Base-by-base conservation (phyloP, 1,284 basidiomycete genomes). In the Naganishia liquefaciens region DNA sequence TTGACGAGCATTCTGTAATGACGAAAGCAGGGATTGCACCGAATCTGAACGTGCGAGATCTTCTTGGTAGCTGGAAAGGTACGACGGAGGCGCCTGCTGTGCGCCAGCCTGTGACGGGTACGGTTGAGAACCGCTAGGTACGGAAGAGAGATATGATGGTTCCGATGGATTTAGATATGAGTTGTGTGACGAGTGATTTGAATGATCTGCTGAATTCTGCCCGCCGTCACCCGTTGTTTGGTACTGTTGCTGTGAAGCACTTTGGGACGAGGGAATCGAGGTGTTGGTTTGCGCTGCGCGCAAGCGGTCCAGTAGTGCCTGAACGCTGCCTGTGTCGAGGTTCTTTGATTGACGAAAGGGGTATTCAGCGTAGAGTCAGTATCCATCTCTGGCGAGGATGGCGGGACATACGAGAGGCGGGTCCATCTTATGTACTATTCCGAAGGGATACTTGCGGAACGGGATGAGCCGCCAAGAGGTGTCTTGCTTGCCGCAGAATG, bases 271-370 rank as follows among this genome's bases (percentile, higher is more conserved):
- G 10, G 21, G 30, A 13, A 17, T n/a, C 19, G 33, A 5, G 21
- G 43, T 9, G 2, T 30, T 42, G 25, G 23, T 27, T 60, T 60
- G 57, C 4, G 57, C 57, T 25, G 46, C 44, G 19, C 57, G 57
- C n/a, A 60, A 27, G 19, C 57, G 46, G 39, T 46, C 57, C 17
- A 60, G 46, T 28, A 60, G 30, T 23, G 57, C 57, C n/a, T 60
- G 46, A 23, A 60, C 57, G 46, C 57, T 50, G 43, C 37, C 46
- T 4, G 55, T 49, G 25, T 39, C 33, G 6, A 39, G 19, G 25
- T 50, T 30, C 57, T 60, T 30, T 21, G 21, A 37, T 10, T 37
- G 11, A 10, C 15, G 7, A 28, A 39, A 17, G 21, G 13, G n/a
- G 46, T 17, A 13, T 9, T 13, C 10, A 7, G 33, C 9, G 13